phyloP scores from a whole-genome alignment of 768 basidiomycete genomes.

The Dendrothele bispora region DNA sequence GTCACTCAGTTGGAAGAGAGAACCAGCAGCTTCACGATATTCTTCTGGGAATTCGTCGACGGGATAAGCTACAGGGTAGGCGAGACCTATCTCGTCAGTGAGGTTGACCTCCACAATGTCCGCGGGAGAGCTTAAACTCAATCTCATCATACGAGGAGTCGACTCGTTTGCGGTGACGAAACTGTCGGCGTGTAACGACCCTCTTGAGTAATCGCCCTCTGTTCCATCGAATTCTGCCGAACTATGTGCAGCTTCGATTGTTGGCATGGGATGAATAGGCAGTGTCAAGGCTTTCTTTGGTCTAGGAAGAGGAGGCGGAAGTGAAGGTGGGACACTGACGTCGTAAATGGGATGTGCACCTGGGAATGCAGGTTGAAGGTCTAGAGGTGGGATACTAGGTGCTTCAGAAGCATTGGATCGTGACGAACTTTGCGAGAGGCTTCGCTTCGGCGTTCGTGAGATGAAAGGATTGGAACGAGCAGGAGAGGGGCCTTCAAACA shows the following conservation, averaged over 20 bases:
- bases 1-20: neutral
- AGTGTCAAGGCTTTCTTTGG: conserved; percentile 22
- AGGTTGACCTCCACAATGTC: neutral
- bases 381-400: conserved; percentile 59
- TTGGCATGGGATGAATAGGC: conserved; percentile 39
- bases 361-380: conserved; percentile 55
- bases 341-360: conserved; percentile 34
- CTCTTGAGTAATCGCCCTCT: conserved; percentile 37
- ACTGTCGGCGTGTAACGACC: conserved; percentile 55
- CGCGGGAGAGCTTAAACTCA: too few species aligned
- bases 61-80: conserved; percentile 13
- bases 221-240: conserved; percentile 28
- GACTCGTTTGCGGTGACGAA: conserved; percentile 50
- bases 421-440: conserved; percentile 63
- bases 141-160: neutral
- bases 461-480: conserved; percentile 56
- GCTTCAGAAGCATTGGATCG: conserved; percentile 38
- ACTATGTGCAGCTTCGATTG: conserved; percentile 34
- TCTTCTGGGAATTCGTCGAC: conserved; percentile 21
- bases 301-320: too few species aligned
- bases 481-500: conserved; percentile 45
- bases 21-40: neutral
- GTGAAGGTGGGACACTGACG: conserved; percentile 26
- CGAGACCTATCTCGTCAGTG: neutral
- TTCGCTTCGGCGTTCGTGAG: conserved; percentile 63